A percentile compares a stretch with the other conserved stretches of the same genome.
These are phyloP conservation scores for Magnolia kwangsiensis DNA, from an alignment of 164 flowering plant genomes.

Conservation along the genomic window DNA sequence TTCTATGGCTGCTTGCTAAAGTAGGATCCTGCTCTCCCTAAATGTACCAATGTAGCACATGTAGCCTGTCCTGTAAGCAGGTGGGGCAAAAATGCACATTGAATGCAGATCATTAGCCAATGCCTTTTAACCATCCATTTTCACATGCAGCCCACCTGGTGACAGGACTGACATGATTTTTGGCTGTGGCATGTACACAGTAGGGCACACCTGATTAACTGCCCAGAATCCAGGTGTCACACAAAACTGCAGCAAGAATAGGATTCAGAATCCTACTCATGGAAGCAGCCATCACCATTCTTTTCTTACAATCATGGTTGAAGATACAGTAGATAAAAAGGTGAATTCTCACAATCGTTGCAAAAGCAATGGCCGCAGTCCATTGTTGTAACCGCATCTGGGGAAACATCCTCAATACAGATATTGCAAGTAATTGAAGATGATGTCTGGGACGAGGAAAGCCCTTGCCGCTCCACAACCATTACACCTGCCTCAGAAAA, in stretches of 20 bases:
- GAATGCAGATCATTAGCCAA: no score
- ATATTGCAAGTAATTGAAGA: slow-evolving; percentile 42
- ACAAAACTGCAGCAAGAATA: background rate
- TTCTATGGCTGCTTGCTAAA: no score
- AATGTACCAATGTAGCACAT: no score
- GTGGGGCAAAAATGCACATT: no score
- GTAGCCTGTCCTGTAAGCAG: no score
- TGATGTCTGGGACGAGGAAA: slow-evolving; percentile 11
- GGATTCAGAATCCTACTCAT: background rate
- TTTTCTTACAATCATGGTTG: background rate
- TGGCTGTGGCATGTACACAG: background rate
- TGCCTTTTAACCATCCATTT: background rate
- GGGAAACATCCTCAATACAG: slow-evolving; percentile 57
- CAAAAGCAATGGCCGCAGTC: slow-evolving; percentile 88
- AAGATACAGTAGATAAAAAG: background rate
- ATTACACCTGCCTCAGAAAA: slow-evolving; percentile 65
- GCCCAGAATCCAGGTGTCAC: background rate
- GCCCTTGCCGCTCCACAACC: slow-evolving; percentile 27
- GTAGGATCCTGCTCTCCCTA: no score
- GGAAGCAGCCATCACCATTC: background rate
- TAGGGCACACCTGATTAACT: background rate
- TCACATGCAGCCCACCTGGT: background rate
- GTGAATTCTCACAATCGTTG: slow-evolving; percentile 25
- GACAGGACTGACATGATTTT: no score
- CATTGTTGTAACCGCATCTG: slow-evolving; percentile 51